Evolutionary conservation across 1,139 yeast species (phyloP).

Genomic region (Martiniozyma asiatica): DNA sequence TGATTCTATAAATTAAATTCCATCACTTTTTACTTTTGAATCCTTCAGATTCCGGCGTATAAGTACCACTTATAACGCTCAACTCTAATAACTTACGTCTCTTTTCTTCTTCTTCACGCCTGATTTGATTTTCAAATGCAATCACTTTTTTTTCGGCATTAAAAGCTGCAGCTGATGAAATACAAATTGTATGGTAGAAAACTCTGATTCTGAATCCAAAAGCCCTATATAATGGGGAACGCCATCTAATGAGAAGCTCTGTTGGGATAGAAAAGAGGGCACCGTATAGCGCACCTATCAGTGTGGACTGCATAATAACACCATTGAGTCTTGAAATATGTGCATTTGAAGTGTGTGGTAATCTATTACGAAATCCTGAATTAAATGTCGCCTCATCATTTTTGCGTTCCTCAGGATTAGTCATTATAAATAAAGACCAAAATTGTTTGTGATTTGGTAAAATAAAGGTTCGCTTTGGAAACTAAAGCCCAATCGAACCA

Average conservation of each 20-base stretch:
- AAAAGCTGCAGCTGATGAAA: slow-evolving; percentile 24
- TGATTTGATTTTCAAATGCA: slow-evolving; percentile 19
- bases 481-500: too few species aligned
- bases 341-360: slow-evolving; percentile 16
- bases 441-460: too few species aligned
- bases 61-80: slow-evolving; percentile 21
- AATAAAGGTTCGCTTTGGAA: too few species aligned
- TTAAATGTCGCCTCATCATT: slow-evolving; percentile 1
- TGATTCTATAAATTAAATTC: too few species aligned
- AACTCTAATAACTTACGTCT: slow-evolving; percentile 21
- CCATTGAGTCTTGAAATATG: slow-evolving; percentile 16
- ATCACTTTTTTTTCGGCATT: slow-evolving; percentile 23
- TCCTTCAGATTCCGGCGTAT: slow-evolving; percentile 19
- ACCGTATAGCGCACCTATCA: slow-evolving; percentile 24
- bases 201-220: slow-evolving; percentile 24
- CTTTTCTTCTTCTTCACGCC: slow-evolving; percentile 20
- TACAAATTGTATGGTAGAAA: slow-evolving; percentile 24
- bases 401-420: too few species aligned
- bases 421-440: too few species aligned
- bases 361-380: slow-evolving; percentile 4
- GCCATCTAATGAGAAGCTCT: slow-evolving; percentile 23
- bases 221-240: slow-evolving; percentile 24
- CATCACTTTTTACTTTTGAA: too few species aligned
- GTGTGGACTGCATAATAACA: slow-evolving; percentile 20
- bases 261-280: slow-evolving; percentile 24